These are phyloP conservation scores for Dionaea muscipula DNA, from an alignment of 179 eudicot species.

Conservation along the genomic window DNA sequence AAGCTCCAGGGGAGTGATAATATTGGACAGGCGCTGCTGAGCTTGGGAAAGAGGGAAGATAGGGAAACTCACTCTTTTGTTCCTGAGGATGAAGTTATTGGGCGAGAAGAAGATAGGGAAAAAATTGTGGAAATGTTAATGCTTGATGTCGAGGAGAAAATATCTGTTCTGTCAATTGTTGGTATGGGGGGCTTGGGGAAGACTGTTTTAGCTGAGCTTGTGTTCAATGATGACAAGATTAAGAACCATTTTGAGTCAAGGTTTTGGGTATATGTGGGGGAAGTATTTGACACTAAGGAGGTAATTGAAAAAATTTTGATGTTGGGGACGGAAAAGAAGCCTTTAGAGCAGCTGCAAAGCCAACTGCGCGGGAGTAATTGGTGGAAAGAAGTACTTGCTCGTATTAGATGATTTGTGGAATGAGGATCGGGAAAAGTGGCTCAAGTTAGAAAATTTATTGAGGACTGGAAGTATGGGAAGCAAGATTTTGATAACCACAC, in stretches of 20 bases:
- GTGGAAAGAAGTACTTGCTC: constrained; percentile 1
- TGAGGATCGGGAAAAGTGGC: neutral
- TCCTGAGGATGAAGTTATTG: too few relatives aligned
- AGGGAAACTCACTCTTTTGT: too few relatives aligned
- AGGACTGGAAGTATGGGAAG: neutral
- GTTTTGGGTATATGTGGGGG: constrained; percentile 6
- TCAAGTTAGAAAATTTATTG: neutral
- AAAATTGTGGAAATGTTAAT: too few relatives aligned
- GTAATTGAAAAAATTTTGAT: neutral
- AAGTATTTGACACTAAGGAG: neutral
- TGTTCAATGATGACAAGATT: neutral
- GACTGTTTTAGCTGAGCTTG: too few relatives aligned
- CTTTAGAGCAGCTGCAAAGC: neutral
- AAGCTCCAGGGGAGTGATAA: neutral
- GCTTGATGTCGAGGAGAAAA: too few relatives aligned
- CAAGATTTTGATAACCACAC: neutral
- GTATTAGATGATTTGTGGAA: constrained; percentile 8
- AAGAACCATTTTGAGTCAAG: neutral
- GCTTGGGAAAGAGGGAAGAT: too few relatives aligned
- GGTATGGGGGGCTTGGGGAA: too few relatives aligned
- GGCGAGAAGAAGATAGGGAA: too few relatives aligned
- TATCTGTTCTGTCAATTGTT: too few relatives aligned
- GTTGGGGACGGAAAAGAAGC: neutral
- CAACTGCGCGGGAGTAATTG: neutral
- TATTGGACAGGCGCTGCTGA: neutral